These are phyloP conservation scores for Didymella pomorum DNA, from an alignment of 2,329 filamentous ascomycete species.

Conservation along the genomic window DNA sequence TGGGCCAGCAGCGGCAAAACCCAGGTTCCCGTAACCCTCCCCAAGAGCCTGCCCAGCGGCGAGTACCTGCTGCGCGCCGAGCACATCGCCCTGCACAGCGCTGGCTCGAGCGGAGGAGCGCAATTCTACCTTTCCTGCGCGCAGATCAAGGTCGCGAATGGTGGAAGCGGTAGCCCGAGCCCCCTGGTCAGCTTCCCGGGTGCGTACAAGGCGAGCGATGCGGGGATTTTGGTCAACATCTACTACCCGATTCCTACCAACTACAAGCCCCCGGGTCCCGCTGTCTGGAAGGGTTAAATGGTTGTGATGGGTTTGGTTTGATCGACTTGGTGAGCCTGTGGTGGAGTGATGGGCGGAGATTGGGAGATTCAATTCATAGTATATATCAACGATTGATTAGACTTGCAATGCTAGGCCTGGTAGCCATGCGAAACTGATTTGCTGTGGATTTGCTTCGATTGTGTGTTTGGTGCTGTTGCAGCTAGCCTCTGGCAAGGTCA, in stretches of 20 bases:
- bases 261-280: slow-evolving; percentile 19
- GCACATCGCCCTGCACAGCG: slow-evolving; percentile 57
- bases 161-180: slow-evolving; percentile 46
- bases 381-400: background rate
- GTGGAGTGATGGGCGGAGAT: background rate
- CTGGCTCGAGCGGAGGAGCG: slow-evolving; percentile 42
- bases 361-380: background rate
- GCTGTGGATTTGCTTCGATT: too few relatives aligned
- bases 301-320: background rate
- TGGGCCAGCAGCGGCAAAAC: slow-evolving; percentile 5
- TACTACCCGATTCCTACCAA: slow-evolving; percentile 14
- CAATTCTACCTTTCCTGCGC: slow-evolving; percentile 59
- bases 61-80: slow-evolving; percentile 58
- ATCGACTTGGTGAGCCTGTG: background rate
- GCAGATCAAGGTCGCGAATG: slow-evolving; percentile 53
- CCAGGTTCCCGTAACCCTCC: slow-evolving; percentile 49
- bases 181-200: slow-evolving; percentile 54
- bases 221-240: slow-evolving; percentile 23
- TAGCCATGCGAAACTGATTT: background rate
- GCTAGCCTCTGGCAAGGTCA: background rate
- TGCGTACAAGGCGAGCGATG: slow-evolving; percentile 38
- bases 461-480: background rate
- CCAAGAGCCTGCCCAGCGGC: slow-evolving; percentile 51
- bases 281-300: slow-evolving; percentile 19
- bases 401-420: background rate